Percentiles rank a stretch among this genome's conserved stretches.
Evolutionary conservation across 495 filamentous ascomycete genomes (phyloP).

Genomic region (Neurospora sublineolata): DNA sequence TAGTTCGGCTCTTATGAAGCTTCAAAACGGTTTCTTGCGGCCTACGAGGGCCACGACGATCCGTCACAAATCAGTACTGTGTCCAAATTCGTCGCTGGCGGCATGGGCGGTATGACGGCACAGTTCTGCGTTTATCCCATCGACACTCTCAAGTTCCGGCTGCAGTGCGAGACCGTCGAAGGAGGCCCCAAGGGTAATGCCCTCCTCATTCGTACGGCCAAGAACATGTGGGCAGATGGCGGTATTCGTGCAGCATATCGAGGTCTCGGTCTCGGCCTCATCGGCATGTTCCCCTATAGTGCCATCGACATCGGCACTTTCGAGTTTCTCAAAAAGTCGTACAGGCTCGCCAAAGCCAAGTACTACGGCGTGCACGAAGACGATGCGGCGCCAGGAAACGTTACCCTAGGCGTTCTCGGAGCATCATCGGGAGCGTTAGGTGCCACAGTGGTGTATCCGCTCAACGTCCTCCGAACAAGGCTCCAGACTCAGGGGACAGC

Average conservation of each 20-base stretch:
- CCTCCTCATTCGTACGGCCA: conserved; percentile 68
- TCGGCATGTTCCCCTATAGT: conserved; percentile 96
- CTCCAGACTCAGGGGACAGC: conserved; percentile 90
- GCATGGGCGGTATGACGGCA: conserved; percentile 82
- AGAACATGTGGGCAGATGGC: conserved; percentile 69
- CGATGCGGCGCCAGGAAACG: conserved; percentile 63
- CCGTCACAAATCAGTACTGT: conserved; percentile 62
- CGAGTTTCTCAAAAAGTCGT: conserved; percentile 72
- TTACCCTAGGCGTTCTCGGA: conserved; percentile 72
- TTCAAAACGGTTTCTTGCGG: conserved; percentile 76
- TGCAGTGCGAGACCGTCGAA: conserved; percentile 87
- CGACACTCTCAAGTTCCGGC: conserved; percentile 90
- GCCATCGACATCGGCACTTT: conserved; percentile 95
- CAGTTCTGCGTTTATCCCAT: conserved; percentile 95
- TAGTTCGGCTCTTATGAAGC: conserved; percentile 92
- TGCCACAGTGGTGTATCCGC: conserved; percentile 84
- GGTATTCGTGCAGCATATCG: conserved; percentile 76
- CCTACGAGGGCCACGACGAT: conserved; percentile 80
- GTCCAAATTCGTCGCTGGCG: conserved; percentile 86
- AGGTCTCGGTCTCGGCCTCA: conserved; percentile 78
- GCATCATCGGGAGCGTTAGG: conserved; percentile 86
- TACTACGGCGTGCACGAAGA: conserved; percentile 64
- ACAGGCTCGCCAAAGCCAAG: conserved; percentile 60
- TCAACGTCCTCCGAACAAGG: conserved; percentile 89
- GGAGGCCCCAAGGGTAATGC: conserved; percentile 76